phyloP scores from a whole-genome alignment of 176 grass and related monocot genomes.

The Bolboschoenus planiculmis region DNA sequence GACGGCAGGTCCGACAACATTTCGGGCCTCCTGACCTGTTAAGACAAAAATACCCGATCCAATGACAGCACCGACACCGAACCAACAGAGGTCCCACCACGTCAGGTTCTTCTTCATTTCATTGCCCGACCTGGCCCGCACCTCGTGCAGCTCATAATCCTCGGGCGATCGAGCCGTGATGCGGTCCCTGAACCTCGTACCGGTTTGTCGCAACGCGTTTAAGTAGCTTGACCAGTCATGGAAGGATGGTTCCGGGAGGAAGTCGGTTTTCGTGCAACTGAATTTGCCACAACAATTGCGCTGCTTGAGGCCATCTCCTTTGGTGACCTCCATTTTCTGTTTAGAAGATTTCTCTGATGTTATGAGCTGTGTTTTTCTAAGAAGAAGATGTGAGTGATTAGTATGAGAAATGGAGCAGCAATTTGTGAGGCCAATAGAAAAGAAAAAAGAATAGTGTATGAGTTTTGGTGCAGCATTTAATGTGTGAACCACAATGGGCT shows the following conservation, averaged over 20 bases:
- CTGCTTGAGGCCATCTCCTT: constrained; percentile 15
- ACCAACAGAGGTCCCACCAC: constrained; percentile 82
- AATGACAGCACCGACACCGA: constrained; percentile 73
- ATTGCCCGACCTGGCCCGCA: constrained; percentile 44
- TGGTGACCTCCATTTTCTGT: background rate
- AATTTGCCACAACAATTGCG: constrained; percentile 23
- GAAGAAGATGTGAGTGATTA: background rate
- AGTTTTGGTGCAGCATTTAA: background rate
- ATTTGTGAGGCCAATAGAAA: background rate
- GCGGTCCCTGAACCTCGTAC: constrained; percentile 38
- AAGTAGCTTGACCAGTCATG: constrained; percentile 54
- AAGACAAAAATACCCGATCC: constrained; percentile 85
- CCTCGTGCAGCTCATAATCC: constrained; percentile 48
- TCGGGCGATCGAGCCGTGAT: constrained; percentile 42
- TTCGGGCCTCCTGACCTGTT: constrained; percentile 50
- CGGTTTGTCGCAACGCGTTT: constrained; percentile 47
- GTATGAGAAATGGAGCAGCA: background rate
- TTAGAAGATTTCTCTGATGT: background rate
- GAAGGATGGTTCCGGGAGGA: constrained; percentile 76
- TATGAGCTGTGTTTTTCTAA: background rate
- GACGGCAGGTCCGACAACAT: constrained; percentile 62
- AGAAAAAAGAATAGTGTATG: background rate
- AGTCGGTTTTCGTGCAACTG: constrained; percentile 39
- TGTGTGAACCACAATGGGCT: background rate
- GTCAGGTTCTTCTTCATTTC: constrained; percentile 60